Base-by-base conservation (phyloP, 495 filamentous ascomycete species). In the Trypethelium eluteriae region DNA sequence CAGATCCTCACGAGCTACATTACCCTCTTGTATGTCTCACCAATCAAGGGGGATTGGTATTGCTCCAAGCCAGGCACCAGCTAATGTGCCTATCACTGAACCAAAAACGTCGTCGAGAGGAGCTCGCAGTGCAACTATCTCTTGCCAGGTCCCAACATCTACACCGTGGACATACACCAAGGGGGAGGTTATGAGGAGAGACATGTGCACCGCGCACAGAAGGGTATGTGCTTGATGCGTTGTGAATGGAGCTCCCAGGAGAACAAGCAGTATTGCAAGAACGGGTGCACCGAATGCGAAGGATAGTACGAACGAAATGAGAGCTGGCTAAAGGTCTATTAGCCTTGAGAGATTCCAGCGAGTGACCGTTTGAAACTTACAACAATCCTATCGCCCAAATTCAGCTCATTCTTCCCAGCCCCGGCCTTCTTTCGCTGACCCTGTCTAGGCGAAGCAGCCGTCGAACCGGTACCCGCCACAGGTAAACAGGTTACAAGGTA, bases 41-140 rank as follows among this genome's bases (percentile, higher is more conserved):
- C 93, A 97, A 75, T 97, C 94, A 68, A 98, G 79, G 25, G 94
- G 95, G 74, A 98, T 98, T 1, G 95, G 95, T 41, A 97, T 86
- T 11, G 89, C 89, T 3, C 89, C 89, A n/a, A 89, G 68, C 89
- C 89, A 92, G 47, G 83, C 85, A 4, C 89, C 89, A 2, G 86
- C 62, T n/a, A 86, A 71, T 11, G 79, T 81, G 16, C 89, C 89
- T 10, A 84, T 75, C 70, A 80, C 81, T 66, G 80, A 92, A 69
- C 90, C 91, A 80, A 81, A 85, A 0, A 82, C 79, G 76, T 89
- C 88, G 68, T 91, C 89, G 34, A 89, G 73, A 2, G 86, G 85
- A 47, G 82, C 77, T 62, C 77, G 69, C 12, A 80, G 77, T 14
- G 81, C 80, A 25, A 79, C 74, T 41, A 97, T 80, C 69, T 92